These are phyloP conservation scores for Malus hybrid DNA, from an alignment of 331 rosid genomes.

Conservation along the genomic window DNA sequence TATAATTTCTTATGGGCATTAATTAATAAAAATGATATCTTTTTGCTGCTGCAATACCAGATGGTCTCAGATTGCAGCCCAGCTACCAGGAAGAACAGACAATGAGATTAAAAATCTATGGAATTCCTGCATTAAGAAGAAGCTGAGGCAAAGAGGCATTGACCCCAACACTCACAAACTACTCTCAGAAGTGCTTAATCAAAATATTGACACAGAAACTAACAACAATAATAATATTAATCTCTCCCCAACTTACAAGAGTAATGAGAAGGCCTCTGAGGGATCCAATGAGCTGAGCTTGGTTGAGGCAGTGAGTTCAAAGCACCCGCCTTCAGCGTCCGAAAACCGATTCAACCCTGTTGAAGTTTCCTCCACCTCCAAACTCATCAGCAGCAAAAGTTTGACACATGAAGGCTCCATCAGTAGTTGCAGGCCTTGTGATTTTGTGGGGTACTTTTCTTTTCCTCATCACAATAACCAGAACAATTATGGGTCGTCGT, in stretches of 20 bases:
- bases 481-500: constrained; percentile 29
- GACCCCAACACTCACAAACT: constrained; percentile 92
- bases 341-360: constrained; percentile 25
- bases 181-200: constrained; percentile 36
- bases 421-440: constrained; percentile 44
- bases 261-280: constrained; percentile 43
- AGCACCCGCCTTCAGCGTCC: constrained; percentile 16
- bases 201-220: constrained; percentile 12
- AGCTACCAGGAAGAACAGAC: constrained; percentile 89
- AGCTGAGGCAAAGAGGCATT: constrained; percentile 80
- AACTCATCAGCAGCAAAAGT: constrained; percentile 11
- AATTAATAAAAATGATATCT: neutral
- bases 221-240: neutral
- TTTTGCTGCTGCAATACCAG: constrained; percentile 27
- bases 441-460: constrained; percentile 45
- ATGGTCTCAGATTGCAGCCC: constrained; percentile 97
- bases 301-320: constrained; percentile 25
- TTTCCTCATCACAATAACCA: constrained; percentile 38
- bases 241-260: constrained; percentile 24
- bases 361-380: constrained; percentile 39
- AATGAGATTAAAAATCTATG: constrained; percentile 89
- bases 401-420: constrained; percentile 30
- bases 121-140: constrained; percentile 92
- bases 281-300: constrained; percentile 39
- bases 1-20: neutral